Evolutionary conservation across 2,329 filamentous ascomycete genomes (phyloP), one percentile per base, ranked within the genome.

Genomic region (Pseudopithomyces chartarum): DNA sequence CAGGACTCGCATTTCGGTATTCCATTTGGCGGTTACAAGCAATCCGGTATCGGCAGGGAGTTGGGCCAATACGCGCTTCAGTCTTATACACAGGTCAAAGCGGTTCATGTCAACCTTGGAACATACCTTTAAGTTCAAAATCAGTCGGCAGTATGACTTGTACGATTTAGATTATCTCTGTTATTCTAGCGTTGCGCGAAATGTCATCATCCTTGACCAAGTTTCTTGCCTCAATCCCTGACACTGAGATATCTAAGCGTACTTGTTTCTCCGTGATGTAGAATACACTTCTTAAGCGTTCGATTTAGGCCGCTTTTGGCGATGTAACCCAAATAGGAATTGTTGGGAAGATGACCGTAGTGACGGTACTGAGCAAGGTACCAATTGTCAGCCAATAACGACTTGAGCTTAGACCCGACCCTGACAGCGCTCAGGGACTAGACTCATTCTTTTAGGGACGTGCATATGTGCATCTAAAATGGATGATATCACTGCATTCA

Each of bases 11-110:
- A 54, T 49, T 40, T 34, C 22, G 26, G 38, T 80, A 84, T 85
- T 33, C 83, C 83, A 1, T 85, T 85, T 61, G 83, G 83, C 8
- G 83, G 83, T 50, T 79, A 84, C 12, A 85, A 85, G 70, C 79
- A 84, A 71, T 80, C 76, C 66, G 83, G 83, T 12, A 81, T 85
- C 64, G 84, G 84, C 5, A 75, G 83, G 43, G 84, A 85, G 64
- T 65, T 48, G 43, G 52, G 52, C 4, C 19, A 53, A 32, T 23
- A 39, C 32, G 51, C 51, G 46, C 79, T 26, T 2, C 34, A 43
- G 10, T 39, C 34, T 10, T 49, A 40, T 12, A 49, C 47, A 7
- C 34, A 39, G 47, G 47, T 49, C 34, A 49, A 49, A 20, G 34
- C 47, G 20, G 47, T 49, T 6, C 33, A 49, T 17, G 33, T 49